These are phyloP conservation scores for Cryptococcus depauperatus DNA, from an alignment of 1,284 basidiomycete species.

Conservation along the genomic window DNA sequence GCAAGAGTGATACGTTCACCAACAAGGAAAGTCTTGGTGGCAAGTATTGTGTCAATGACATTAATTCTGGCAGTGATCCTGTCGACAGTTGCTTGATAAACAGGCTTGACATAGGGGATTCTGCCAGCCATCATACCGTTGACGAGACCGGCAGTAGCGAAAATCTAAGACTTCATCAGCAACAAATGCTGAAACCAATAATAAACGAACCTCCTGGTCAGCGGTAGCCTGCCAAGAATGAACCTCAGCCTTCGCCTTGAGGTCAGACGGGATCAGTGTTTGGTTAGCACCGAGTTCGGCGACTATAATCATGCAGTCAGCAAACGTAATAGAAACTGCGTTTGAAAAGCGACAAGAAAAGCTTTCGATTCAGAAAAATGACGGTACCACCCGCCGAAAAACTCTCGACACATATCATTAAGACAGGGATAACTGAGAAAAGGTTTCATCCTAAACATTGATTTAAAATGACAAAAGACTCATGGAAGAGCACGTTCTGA, in stretches of 20 bases:
- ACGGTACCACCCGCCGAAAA: slow-evolving; percentile 49
- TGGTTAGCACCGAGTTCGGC: slow-evolving; percentile 61
- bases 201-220: slow-evolving; percentile 53
- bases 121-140: slow-evolving; percentile 45
- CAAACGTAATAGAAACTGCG: not conserved
- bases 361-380: slow-evolving; percentile 42
- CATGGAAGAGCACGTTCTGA: too few species aligned
- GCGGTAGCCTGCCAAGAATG: slow-evolving; percentile 61
- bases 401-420: slow-evolving; percentile 56
- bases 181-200: too few species aligned
- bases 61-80: slow-evolving; percentile 27
- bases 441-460: slow-evolving; percentile 45
- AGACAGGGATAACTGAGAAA: slow-evolving; percentile 58
- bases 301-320: slow-evolving; percentile 51
- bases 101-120: slow-evolving; percentile 58
- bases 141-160: slow-evolving; percentile 41
- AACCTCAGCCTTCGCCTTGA: slow-evolving; percentile 55
- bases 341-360: slow-evolving; percentile 1
- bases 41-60: slow-evolving; percentile 64
- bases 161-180: slow-evolving; percentile 34
- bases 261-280: slow-evolving; percentile 54
- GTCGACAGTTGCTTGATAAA: slow-evolving; percentile 40
- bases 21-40: slow-evolving; percentile 78
- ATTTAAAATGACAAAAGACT: too few species aligned
- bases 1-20: slow-evolving; percentile 90